Conservation (phyloP, 257 asterid genomes). For the Solanum virginianum region DNA sequence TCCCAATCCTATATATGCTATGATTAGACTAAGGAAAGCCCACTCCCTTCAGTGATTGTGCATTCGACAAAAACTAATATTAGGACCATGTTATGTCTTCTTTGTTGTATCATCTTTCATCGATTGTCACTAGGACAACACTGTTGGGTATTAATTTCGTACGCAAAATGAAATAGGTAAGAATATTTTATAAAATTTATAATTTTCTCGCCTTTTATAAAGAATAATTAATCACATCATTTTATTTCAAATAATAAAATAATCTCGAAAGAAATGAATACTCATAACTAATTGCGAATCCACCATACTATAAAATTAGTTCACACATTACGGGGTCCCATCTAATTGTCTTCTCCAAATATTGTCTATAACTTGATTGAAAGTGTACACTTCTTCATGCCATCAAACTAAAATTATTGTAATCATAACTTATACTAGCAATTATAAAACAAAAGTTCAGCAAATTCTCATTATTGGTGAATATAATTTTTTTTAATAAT, state of each 20-base stretch:
- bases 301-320: background rate
- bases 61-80: background rate
- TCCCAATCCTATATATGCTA: background rate
- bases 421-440: background rate
- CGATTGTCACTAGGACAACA: background rate
- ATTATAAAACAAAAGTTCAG: too few relatives aligned
- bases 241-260: background rate
- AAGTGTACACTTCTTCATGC: background rate
- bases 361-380: too few relatives aligned
- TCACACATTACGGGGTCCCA: background rate
- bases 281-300: background rate
- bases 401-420: background rate
- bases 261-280: background rate
- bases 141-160: too few relatives aligned
- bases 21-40: background rate
- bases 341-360: background rate
- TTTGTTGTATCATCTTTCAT: background rate
- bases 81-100: background rate
- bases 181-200: background rate
- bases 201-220: background rate
- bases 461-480: too few relatives aligned
- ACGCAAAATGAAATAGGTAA: background rate
- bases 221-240: background rate
- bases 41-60: background rate
- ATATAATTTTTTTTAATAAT: too few relatives aligned